Percentiles rank a stretch among this genome's conserved stretches.
phyloP scores from a whole-genome alignment of 768 basidiomycete genomes.

The Suillus lakei region DNA sequence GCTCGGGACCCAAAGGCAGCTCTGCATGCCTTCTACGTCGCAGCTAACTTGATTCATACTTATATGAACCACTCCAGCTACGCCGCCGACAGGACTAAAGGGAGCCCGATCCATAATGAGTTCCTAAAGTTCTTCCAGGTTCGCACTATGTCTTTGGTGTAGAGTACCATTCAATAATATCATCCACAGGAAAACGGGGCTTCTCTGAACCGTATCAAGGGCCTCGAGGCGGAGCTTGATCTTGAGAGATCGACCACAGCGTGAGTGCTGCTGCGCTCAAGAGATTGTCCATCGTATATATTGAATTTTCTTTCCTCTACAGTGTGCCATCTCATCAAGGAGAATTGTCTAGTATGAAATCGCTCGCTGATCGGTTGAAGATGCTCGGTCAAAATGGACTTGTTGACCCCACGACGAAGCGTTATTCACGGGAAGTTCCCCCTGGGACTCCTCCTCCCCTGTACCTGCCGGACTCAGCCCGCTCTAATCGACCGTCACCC shows the following conservation, averaged over 20 bases:
- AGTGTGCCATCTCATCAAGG: constrained; percentile 19
- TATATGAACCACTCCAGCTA: constrained; percentile 67
- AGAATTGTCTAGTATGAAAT: constrained; percentile 46
- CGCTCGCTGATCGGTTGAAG: constrained; percentile 82
- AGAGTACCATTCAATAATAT: constrained; percentile 17
- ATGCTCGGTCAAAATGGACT: constrained; percentile 77
- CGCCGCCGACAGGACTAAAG: constrained; percentile 50
- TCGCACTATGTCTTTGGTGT: constrained; percentile 27
- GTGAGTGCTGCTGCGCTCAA: constrained; percentile 26
- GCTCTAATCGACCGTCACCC: constrained; percentile 46
- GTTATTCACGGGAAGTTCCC: constrained; percentile 58
- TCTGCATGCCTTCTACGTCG: constrained; percentile 61
- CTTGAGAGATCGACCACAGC: constrained; percentile 44
- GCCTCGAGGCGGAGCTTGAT: constrained; percentile 51
- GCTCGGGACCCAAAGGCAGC: constrained; percentile 67
- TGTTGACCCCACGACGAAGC: constrained; percentile 59
- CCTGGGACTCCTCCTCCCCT: constrained; percentile 37
- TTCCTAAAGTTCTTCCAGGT: constrained; percentile 71
- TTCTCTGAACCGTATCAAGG: constrained; percentile 45
- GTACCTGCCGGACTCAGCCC: constrained; percentile 32
- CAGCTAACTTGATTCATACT: constrained; percentile 61
- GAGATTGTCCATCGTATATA: constrained; percentile 17
- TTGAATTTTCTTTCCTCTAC: constrained; percentile 3
- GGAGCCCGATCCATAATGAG: constrained; percentile 64
- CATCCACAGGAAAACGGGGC: constrained; percentile 43